Conservation (phyloP, 345 rosid genomes). For the Salix suchowensis region DNA sequence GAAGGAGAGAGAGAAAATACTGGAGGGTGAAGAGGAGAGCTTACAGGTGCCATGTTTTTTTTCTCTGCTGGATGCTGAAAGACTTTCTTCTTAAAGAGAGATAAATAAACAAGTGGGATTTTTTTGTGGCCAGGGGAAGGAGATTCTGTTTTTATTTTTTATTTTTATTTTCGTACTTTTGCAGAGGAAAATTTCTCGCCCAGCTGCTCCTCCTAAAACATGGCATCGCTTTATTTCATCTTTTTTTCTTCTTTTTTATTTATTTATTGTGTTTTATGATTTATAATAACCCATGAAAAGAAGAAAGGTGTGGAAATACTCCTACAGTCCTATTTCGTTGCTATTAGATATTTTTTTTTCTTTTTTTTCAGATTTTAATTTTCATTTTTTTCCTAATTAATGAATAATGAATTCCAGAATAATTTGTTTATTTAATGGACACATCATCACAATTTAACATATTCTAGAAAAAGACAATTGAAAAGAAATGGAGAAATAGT, state of each 20-base stretch:
- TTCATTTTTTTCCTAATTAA: background rate
- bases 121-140: background rate
- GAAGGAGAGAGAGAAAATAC: background rate
- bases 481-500: too few relatives aligned
- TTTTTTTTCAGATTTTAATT: background rate
- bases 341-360: background rate
- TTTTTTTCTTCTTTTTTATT: too few relatives aligned
- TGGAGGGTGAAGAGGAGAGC: constrained; percentile 10
- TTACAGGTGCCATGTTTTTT: background rate
- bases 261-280: too few relatives aligned
- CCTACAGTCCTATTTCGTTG: too few relatives aligned
- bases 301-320: too few relatives aligned
- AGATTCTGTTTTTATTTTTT: too few relatives aligned
- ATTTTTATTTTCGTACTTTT: background rate
- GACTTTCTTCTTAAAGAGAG: background rate
- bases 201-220: too few relatives aligned
- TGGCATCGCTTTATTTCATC: too few relatives aligned
- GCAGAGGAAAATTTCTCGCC: background rate
- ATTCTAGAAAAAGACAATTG: too few relatives aligned
- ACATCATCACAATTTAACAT: too few relatives aligned
- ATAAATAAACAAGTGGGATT: background rate
- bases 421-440: too few relatives aligned
- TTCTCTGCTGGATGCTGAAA: background rate
- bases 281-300: too few relatives aligned
- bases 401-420: background rate